Percentiles rank a stretch among this genome's conserved stretches.
phyloP scores from a whole-genome alignment of 768 basidiomycete species.

The Macrolepiota dolichaula region DNA sequence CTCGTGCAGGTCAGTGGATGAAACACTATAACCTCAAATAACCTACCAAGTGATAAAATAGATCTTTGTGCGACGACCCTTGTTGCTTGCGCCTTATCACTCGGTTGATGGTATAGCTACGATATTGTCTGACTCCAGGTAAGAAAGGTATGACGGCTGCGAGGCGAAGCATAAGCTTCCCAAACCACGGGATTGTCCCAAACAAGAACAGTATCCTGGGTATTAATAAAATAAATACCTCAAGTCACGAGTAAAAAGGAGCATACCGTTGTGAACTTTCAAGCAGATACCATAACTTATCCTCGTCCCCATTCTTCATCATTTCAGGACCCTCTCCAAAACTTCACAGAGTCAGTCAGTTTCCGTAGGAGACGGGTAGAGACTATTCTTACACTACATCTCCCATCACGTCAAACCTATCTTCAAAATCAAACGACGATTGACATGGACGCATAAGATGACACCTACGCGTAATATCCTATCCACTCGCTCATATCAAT shows the following conservation, averaged over 20 bases:
- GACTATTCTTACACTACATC: slow-evolving; percentile 32
- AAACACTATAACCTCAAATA: not conserved
- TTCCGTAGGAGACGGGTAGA: not conserved
- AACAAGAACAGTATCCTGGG: slow-evolving; percentile 7
- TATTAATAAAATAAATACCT: slow-evolving; percentile 19
- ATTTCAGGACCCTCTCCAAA: slow-evolving; percentile 29
- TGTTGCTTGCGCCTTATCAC: slow-evolving; percentile 12
- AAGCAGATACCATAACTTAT: slow-evolving; percentile 18
- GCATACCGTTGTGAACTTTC: slow-evolving; percentile 16
- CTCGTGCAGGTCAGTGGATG: not conserved
- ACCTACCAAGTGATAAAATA: slow-evolving; percentile 25
- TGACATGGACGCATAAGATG: no score
- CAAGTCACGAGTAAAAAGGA: slow-evolving; percentile 36
- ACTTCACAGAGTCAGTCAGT: slow-evolving; percentile 11
- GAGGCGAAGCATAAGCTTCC: slow-evolving; percentile 6
- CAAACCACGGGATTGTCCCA: slow-evolving; percentile 11
- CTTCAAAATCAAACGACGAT: not conserved
- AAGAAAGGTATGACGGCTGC: not conserved
- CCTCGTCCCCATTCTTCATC: slow-evolving; percentile 27
- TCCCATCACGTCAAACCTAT: slow-evolving; percentile 35
- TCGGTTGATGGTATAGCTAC: slow-evolving; percentile 19
- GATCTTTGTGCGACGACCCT: slow-evolving; percentile 16
- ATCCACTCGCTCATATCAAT: slow-evolving; percentile 33
- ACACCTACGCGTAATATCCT: slow-evolving; percentile 15
- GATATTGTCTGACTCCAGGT: slow-evolving; percentile 13